These are phyloP conservation scores for Carex scoparia DNA, from an alignment of 176 grass and related monocot species.

Conservation along the genomic window DNA sequence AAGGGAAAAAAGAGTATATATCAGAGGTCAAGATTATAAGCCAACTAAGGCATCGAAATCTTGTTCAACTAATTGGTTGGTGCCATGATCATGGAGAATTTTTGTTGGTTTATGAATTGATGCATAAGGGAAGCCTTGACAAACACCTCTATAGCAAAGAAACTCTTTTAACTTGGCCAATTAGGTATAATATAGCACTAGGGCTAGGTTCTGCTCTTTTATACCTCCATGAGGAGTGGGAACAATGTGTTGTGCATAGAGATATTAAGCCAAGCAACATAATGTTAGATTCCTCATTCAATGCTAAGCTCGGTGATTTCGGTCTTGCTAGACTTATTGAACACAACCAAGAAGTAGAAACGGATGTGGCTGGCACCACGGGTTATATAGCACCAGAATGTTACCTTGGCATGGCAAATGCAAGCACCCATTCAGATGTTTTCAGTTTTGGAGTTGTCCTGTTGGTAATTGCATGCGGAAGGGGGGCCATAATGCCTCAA, in stretches of 20 bases:
- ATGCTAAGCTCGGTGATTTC: constrained; percentile 20
- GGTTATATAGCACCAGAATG: constrained; percentile 34
- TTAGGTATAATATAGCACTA: constrained; percentile 26
- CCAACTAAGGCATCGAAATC: constrained; percentile 55
- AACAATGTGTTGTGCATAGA: constrained; percentile 29
- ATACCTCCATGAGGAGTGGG: constrained; percentile 33
- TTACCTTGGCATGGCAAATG: background rate
- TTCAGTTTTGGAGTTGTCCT: constrained; percentile 32
- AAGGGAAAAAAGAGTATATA: constrained; percentile 44
- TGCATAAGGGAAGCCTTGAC: constrained; percentile 42
- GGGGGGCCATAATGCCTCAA: background rate
- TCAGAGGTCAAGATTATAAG: constrained; percentile 59
- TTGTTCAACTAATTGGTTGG: constrained; percentile 68
- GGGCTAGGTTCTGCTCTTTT: constrained; percentile 11
- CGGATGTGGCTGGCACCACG: constrained; percentile 26
- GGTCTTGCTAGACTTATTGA: constrained; percentile 33
- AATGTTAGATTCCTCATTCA: constrained; percentile 16
- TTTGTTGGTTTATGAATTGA: constrained; percentile 19
- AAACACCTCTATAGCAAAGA: constrained; percentile 35
- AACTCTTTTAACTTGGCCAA: constrained; percentile 29
- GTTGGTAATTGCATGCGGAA: constrained; percentile 20
- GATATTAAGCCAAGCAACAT: constrained; percentile 35
- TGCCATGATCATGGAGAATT: constrained; percentile 40
- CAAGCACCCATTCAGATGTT: constrained; percentile 23
- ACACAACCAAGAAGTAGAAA: constrained; percentile 23